phyloP scores from a whole-genome alignment of 305 asterid species.

The Caryopteris hybrid region DNA sequence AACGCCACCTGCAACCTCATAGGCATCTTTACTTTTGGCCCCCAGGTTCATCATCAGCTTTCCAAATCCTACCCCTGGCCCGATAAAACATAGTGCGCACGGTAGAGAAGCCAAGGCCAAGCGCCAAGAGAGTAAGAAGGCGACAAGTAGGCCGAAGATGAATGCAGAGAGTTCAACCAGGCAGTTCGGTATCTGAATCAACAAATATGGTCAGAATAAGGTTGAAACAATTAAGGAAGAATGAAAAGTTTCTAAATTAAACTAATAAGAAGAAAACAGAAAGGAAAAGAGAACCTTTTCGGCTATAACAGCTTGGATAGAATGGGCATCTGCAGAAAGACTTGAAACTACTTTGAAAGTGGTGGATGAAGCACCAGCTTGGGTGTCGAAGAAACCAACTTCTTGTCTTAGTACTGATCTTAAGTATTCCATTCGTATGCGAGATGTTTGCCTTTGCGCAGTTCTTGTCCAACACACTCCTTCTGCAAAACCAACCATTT shows the following conservation, averaged over 20 bases:
- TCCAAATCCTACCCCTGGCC: constrained; percentile 62
- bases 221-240: too few relatives aligned
- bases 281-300: constrained; percentile 50
- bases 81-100: constrained; percentile 45
- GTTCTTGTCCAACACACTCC: constrained; percentile 58
- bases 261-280: too few relatives aligned
- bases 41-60: constrained; percentile 56
- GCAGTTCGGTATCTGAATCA: constrained; percentile 58
- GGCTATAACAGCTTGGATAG: constrained; percentile 67
- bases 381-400: constrained; percentile 65
- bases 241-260: too few relatives aligned
- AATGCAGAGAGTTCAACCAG: constrained; percentile 59
- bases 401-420: constrained; percentile 63
- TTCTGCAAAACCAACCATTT: constrained; percentile 28
- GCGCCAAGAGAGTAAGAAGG: constrained; percentile 72
- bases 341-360: constrained; percentile 70
- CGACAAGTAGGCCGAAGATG: constrained; percentile 41
- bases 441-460: constrained; percentile 61
- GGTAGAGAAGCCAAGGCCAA: constrained; percentile 68
- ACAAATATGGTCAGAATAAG: too few relatives aligned
- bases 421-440: constrained; percentile 38
- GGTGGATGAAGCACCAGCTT: constrained; percentile 49
- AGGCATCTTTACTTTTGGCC: constrained; percentile 46
- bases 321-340: constrained; percentile 61
- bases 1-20: constrained; percentile 57